Percentiles rank a stretch among this genome's conserved stretches.
Evolutionary conservation across 139 green algal genomes (phyloP).

Genomic region (Chlorella ohadii): DNA sequence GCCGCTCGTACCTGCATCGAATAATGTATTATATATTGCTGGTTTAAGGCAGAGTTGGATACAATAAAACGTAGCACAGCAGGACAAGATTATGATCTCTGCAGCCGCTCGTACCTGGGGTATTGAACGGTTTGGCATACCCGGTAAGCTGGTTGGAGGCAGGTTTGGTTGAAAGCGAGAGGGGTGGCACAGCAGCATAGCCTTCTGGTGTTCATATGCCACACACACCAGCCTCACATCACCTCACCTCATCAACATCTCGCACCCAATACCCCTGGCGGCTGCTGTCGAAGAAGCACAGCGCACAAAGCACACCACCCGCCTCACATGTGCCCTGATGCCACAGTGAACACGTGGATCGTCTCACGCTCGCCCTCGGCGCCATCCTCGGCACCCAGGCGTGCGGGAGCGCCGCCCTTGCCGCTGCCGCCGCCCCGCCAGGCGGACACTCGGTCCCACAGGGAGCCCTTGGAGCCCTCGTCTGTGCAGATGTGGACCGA

Average conservation of each 20-base stretch:
- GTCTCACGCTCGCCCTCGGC: conserved; percentile 47
- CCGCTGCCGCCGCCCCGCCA: background rate
- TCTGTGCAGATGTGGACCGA: background rate
- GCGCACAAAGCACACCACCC: background rate
- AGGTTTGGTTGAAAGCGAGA: too few species aligned
- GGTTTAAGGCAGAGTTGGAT: too few species aligned
- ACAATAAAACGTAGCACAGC: too few species aligned
- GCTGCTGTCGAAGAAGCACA: background rate
- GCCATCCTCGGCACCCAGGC: background rate
- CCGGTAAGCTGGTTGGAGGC: too few species aligned
- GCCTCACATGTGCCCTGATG: conserved; percentile 98
- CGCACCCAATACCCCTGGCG: background rate
- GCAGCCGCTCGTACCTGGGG: too few species aligned
- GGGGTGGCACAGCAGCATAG: too few species aligned
- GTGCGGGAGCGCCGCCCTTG: background rate
- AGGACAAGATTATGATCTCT: too few species aligned
- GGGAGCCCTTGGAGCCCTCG: conserved; percentile 2
- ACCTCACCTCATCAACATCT: background rate
- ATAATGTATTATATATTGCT: too few species aligned
- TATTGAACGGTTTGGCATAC: too few species aligned
- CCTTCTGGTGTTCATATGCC: too few species aligned
- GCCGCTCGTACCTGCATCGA: conserved; percentile 85
- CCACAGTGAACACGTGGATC: conserved; percentile 98
- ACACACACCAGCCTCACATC: too few species aligned
- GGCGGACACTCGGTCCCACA: conserved; percentile 37